phyloP scores from a whole-genome alignment of 2,329 filamentous ascomycete genomes.

The Neonectria sp. region DNA sequence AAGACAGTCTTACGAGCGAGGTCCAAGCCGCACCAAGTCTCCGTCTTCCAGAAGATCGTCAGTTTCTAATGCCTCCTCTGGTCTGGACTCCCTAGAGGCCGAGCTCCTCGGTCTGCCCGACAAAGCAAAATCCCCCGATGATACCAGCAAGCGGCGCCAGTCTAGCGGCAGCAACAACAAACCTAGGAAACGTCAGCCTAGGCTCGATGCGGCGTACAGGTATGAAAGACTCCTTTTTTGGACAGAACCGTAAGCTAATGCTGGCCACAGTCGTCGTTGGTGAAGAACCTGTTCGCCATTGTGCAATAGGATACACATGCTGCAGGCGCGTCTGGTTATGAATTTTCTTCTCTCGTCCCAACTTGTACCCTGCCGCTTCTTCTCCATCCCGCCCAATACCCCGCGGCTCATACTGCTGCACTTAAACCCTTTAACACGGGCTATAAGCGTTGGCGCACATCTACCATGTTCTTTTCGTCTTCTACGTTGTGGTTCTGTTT shows the following conservation, averaged over 20 bases:
- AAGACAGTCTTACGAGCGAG: conserved; percentile 19
- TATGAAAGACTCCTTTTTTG: conserved; percentile 33
- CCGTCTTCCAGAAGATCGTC: conserved; percentile 50
- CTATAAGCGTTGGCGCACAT: conserved; percentile 12
- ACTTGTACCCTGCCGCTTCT: conserved; percentile 35
- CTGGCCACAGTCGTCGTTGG: conserved; percentile 53
- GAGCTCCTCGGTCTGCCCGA: conserved; percentile 54
- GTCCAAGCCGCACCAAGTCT: conserved; percentile 42
- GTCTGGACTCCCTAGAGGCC: conserved; percentile 57
- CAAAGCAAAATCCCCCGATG: conserved; percentile 50
- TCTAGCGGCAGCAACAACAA: conserved; percentile 41
- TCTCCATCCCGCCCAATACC: conserved; percentile 23
- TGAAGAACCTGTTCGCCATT: conserved; percentile 32
- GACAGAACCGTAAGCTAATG: conserved; percentile 29
- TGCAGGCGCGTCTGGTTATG: conserved; percentile 25
- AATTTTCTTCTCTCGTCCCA: conserved; percentile 19
- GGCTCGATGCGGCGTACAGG: conserved; percentile 58
- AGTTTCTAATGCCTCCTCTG: conserved; percentile 53
- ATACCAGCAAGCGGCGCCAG: conserved; percentile 39
- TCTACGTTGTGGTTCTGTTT: conserved; percentile 22
- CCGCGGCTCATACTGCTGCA: conserved; percentile 27
- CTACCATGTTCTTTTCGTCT: conserved; percentile 11
- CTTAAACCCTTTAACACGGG: conserved; percentile 24
- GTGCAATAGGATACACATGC: conserved; percentile 5
- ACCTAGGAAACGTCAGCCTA: conserved; percentile 52